phyloP scores from a whole-genome alignment of 176 grass and related monocot species.

The Zea luxurians region DNA sequence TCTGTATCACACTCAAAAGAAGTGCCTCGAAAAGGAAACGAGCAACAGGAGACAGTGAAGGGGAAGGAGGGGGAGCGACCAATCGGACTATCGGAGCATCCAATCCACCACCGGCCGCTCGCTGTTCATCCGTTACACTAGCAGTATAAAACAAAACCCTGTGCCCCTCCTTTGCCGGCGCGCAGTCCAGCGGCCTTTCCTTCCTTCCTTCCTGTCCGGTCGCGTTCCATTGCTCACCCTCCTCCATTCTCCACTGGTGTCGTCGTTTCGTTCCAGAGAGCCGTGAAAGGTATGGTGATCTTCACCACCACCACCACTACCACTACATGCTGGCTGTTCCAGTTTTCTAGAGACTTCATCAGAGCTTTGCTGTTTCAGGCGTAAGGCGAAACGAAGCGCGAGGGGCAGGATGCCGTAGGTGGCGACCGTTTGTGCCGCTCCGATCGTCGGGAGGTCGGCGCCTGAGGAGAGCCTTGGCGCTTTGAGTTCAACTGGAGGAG shows the following conservation, averaged over 20 bases:
- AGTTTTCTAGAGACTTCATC: background rate
- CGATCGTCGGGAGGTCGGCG: background rate
- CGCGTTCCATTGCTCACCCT: background rate
- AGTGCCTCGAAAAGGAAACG: constrained; percentile 27
- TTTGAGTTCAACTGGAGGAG: background rate
- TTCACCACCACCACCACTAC: background rate
- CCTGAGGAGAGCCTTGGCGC: background rate
- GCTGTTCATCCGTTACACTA: constrained; percentile 27
- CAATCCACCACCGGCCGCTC: constrained; percentile 29
- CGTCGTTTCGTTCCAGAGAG: background rate
- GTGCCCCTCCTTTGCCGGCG: constrained; percentile 7
- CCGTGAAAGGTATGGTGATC: background rate
- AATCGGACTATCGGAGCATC: constrained; percentile 33
- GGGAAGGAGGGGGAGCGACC: background rate
- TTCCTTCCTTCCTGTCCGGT: background rate
- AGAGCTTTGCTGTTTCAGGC: background rate
- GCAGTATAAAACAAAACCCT: constrained; percentile 36
- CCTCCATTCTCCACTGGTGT: background rate
- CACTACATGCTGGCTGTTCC: background rate
- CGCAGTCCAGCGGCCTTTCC: constrained; percentile 5
- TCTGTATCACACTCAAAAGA: constrained; percentile 38
- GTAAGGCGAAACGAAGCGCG: background rate
- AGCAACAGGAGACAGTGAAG: background rate
- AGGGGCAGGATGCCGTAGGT: constrained; percentile 45
- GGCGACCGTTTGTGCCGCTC: background rate